phyloP scores from a whole-genome alignment of 371 early-diverging fungal genomes.

The Mucor plumbeus region DNA sequence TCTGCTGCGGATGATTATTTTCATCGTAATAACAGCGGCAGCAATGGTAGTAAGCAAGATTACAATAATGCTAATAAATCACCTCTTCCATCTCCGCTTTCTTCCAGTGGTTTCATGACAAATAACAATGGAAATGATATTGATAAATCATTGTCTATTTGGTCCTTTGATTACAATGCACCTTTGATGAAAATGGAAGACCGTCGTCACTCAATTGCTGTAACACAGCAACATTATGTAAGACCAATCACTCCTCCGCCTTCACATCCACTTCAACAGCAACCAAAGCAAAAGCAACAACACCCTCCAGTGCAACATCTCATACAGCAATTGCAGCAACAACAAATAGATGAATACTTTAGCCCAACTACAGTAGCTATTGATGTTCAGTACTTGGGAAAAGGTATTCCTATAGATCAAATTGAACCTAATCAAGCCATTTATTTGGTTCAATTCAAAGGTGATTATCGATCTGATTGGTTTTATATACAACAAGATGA shows the following conservation, averaged over 20 bases:
- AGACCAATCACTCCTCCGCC: slow-evolving; percentile 15
- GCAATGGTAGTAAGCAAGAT: background rate
- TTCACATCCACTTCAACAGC: background rate
- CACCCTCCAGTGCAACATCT: background rate
- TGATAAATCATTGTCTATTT: background rate
- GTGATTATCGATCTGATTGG: slow-evolving; percentile 76
- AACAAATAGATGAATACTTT: slow-evolving; percentile 25
- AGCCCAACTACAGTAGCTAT: slow-evolving; percentile 4
- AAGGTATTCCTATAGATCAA: slow-evolving; percentile 49
- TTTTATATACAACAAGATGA: slow-evolving; percentile 66
- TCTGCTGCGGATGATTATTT: background rate
- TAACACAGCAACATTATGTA: background rate
- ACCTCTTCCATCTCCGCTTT: slow-evolving; percentile 12
- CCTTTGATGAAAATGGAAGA: slow-evolving; percentile 4
- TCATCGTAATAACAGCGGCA: background rate
- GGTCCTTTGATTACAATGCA: slow-evolving; percentile 7
- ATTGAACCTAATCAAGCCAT: slow-evolving; percentile 49
- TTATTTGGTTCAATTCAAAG: slow-evolving; percentile 87
- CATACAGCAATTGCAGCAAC: slow-evolving; percentile 12
- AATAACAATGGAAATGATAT: background rate
- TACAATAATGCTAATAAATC: slow-evolving; percentile 1
- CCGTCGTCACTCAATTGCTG: slow-evolving; percentile 21
- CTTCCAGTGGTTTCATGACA: slow-evolving; percentile 7
- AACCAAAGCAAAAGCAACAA: background rate
- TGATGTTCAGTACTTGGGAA: slow-evolving; percentile 32